Evolutionary conservation across 1,284 basidiomycete species (phyloP).

Genomic region (Heterobasidion parviporum): DNA sequence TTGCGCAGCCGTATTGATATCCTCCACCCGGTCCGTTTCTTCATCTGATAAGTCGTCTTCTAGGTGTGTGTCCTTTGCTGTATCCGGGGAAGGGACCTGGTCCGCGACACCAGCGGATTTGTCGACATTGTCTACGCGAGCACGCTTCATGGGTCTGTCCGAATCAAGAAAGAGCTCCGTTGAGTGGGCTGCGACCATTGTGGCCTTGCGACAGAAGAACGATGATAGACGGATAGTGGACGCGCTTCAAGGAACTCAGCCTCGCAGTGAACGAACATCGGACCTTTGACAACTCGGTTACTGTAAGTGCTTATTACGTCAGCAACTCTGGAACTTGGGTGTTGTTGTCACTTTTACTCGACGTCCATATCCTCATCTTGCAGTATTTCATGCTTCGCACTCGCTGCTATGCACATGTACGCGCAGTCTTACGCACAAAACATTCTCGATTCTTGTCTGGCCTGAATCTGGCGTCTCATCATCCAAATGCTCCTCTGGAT

Average conservation of each 20-base stretch:
- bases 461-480: slow-evolving; percentile 13
- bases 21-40: slow-evolving; percentile 34
- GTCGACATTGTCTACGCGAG: slow-evolving; percentile 20
- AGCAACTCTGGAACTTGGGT: no score
- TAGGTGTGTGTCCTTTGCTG: not conserved
- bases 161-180: not conserved
- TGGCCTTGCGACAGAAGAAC: no score
- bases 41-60: slow-evolving; percentile 1
- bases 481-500: slow-evolving; percentile 37
- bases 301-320: no score
- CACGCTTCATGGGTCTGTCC: slow-evolving; percentile 34
- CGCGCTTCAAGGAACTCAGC: no score
- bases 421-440: slow-evolving; percentile 11
- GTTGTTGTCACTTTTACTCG: not conserved
- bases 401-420: slow-evolving; percentile 11
- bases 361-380: not conserved
- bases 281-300: no score
- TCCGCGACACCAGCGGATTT: not conserved
- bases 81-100: not conserved
- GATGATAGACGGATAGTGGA: no score
- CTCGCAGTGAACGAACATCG: no score
- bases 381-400: slow-evolving; percentile 17
- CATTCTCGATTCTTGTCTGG: slow-evolving; percentile 17
- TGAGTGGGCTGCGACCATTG: not conserved
- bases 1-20: slow-evolving; percentile 36